Conservation (phyloP, 768 basidiomycete genomes). For the Mycena capillaripes region DNA sequence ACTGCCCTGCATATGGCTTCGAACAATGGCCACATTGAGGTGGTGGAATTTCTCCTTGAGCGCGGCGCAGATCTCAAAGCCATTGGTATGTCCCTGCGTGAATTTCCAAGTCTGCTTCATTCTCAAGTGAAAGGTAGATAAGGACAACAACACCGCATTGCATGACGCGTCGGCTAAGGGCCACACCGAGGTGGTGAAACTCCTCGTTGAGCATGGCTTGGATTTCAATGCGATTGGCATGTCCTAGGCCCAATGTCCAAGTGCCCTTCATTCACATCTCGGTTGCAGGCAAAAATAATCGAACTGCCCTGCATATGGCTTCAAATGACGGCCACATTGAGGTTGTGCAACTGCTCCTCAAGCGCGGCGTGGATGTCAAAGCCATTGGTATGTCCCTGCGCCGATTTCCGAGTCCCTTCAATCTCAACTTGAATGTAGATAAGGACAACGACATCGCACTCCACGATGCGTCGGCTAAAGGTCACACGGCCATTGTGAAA, state of each 20-base stretch:
- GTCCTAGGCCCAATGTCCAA: no score
- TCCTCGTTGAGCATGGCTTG: neutral
- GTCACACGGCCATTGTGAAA: neutral
- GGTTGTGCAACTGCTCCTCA: neutral
- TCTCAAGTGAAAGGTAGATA: neutral
- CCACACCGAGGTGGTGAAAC: neutral
- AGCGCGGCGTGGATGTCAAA: neutral
- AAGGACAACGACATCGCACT: neutral
- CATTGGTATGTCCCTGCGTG: neutral
- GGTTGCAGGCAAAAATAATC: neutral
- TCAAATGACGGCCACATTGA: neutral
- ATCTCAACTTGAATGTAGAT: neutral
- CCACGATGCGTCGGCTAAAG: neutral
- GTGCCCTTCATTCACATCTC: no score
- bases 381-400: neutral
- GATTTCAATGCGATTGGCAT: neutral
- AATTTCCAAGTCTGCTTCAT: neutral
- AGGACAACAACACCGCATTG: neutral
- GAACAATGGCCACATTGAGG: neutral
- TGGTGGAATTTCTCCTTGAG: neutral
- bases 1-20: slow-evolving; percentile 1
- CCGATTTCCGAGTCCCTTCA: neutral
- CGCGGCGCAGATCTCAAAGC: neutral
- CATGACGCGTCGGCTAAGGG: neutral
- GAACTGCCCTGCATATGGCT: neutral